Evolutionary conservation across 176 grass and related monocot species (phyloP).

Genomic region (Themeda triandra): DNA sequence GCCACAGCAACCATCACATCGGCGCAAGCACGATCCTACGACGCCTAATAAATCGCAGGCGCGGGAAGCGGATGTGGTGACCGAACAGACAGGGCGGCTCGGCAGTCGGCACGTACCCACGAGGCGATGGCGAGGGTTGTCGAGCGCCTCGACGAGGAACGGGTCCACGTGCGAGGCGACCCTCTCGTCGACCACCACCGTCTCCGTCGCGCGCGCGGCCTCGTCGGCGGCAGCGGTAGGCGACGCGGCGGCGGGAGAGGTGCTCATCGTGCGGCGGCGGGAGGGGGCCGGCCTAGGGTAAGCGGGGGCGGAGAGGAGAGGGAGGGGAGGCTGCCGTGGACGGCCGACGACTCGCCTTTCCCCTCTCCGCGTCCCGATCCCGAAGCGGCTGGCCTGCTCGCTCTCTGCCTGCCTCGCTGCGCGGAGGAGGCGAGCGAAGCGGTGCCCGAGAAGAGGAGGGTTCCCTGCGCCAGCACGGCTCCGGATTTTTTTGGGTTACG

Average conservation of each 20-base stretch:
- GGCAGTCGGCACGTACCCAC: constrained; percentile 47
- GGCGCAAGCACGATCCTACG: not conserved
- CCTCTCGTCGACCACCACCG: constrained; percentile 14
- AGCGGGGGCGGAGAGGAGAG: constrained; percentile 31
- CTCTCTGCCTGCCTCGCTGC: not conserved
- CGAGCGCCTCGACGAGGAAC: constrained; percentile 67
- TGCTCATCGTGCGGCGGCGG: constrained; percentile 37
- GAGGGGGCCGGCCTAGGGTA: not conserved
- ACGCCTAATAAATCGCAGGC: constrained; percentile 14
- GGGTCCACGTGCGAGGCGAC: constrained; percentile 41
- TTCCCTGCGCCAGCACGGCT: constrained; percentile 43
- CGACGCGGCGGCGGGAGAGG: not conserved
- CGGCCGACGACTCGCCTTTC: constrained; percentile 29
- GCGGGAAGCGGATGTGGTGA: not conserved
- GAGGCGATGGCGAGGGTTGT: constrained; percentile 76
- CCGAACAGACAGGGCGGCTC: not conserved
- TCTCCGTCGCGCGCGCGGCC: constrained; percentile 10
- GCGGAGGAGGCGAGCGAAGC: constrained; percentile 35
- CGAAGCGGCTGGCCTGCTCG: constrained; percentile 34
- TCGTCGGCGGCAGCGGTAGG: not conserved
- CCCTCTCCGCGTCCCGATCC: constrained; percentile 65
- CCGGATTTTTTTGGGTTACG: constrained; percentile 38
- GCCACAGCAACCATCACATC: not conserved
- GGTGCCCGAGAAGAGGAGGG: constrained; percentile 12
- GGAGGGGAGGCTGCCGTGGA: constrained; percentile 34